These are phyloP conservation scores for Mortierella sp. DNA, from an alignment of 371 early-diverging fungal species.

Conservation along the genomic window DNA sequence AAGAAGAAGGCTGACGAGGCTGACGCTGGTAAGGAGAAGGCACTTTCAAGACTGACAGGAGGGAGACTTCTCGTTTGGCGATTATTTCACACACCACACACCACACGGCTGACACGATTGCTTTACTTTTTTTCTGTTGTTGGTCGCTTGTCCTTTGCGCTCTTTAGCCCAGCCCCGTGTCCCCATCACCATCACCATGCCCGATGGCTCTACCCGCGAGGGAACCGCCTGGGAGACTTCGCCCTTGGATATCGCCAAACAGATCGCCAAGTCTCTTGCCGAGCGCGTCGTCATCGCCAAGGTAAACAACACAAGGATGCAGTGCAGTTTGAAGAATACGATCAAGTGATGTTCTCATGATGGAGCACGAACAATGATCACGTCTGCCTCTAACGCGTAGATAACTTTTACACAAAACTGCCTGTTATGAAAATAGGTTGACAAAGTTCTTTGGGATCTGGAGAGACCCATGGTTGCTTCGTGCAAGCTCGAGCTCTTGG, in stretches of 20 bases:
- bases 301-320: constrained; percentile 61
- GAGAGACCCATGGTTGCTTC: constrained; percentile 88
- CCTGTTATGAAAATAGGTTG: constrained; percentile 49
- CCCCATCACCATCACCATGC: constrained; percentile 91
- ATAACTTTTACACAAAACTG: constrained; percentile 26
- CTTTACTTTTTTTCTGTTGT: background rate
- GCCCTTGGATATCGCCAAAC: constrained; percentile 94
- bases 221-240: constrained; percentile 97
- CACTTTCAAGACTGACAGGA: background rate
- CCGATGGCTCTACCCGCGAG: constrained; percentile 88
- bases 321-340: background rate
- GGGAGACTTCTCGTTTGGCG: background rate
- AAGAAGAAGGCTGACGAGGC: constrained; percentile 85
- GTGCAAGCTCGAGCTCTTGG: constrained; percentile 91
- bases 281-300: constrained; percentile 96
- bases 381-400: background rate
- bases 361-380: background rate
- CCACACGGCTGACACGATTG: background rate
- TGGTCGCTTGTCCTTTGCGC: constrained; percentile 8
- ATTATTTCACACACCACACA: background rate
- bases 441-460: constrained; percentile 96
- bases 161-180: constrained; percentile 83
- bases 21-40: constrained; percentile 75
- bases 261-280: constrained; percentile 90
- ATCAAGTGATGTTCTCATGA: background rate